Conservation (phyloP, 345 rosid genomes). For the Populus deltoides region DNA sequence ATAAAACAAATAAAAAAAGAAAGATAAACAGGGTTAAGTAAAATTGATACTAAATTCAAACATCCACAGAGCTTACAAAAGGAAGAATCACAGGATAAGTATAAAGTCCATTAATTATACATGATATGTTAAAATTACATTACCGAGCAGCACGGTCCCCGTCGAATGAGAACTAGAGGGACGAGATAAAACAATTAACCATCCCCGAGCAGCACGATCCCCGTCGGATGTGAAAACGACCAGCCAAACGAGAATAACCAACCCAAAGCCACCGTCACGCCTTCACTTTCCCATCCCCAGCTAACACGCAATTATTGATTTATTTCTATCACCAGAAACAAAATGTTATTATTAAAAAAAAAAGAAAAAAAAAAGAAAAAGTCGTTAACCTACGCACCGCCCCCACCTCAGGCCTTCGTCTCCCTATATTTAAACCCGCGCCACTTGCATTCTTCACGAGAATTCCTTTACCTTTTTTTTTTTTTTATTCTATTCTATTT, state of each 20-base stretch:
- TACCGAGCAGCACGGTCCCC: too few species aligned
- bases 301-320: neutral
- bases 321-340: neutral
- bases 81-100: too few species aligned
- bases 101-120: too few species aligned
- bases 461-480: neutral
- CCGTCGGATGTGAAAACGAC: neutral
- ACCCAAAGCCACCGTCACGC: neutral
- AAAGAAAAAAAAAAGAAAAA: neutral
- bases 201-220: too few species aligned
- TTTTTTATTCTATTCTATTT: neutral
- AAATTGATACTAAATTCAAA: too few species aligned
- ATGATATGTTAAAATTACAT: too few species aligned
- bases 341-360: neutral
- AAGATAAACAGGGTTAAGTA: too few species aligned
- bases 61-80: too few species aligned
- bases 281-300: neutral
- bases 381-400: slow-evolving; percentile 3
- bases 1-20: too few species aligned
- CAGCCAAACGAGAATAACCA: neutral
- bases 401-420: neutral
- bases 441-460: slow-evolving; percentile 1
- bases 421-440: neutral
- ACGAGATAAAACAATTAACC: too few species aligned
- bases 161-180: too few species aligned